These are phyloP conservation scores for Pichia sp. DNA, from an alignment of 1,139 yeast genomes.

Conservation along the genomic window DNA sequence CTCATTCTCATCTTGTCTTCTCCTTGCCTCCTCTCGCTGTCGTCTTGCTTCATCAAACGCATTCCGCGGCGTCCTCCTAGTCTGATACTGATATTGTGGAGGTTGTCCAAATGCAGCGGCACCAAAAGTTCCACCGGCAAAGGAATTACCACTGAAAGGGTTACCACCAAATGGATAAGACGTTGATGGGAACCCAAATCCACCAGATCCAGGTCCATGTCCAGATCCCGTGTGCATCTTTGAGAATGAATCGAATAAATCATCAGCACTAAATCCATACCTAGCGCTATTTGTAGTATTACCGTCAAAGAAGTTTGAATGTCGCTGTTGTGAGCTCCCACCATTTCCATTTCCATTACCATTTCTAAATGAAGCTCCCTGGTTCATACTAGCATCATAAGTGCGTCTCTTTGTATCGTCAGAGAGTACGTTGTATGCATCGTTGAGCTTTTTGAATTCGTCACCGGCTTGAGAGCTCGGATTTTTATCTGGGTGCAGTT, in stretches of 20 bases:
- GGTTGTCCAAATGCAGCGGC: no score
- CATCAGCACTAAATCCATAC: background rate
- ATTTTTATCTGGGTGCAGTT: slow-evolving; percentile 63
- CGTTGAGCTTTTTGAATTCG: slow-evolving; percentile 36
- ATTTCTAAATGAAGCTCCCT: background rate
- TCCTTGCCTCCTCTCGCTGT: background rate
- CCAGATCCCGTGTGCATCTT: background rate
- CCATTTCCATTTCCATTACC: background rate
- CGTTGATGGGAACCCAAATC: no score
- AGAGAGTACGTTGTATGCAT: slow-evolving; percentile 41
- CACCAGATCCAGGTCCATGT: background rate
- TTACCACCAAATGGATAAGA: no score
- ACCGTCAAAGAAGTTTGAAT: background rate
- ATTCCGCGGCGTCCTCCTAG: no score
- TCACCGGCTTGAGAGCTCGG: slow-evolving; percentile 57
- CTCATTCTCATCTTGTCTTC: no score
- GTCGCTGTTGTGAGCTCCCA: background rate
- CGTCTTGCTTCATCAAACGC: no score
- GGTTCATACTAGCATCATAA: slow-evolving; percentile 2
- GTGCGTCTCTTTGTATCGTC: slow-evolving; percentile 25
- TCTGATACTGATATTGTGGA: no score
- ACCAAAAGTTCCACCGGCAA: no score
- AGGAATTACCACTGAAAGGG: no score
- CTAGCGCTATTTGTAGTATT: background rate
- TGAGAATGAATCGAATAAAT: slow-evolving; percentile 3